These are phyloP conservation scores for Drechslerella stenobrocha DNA, from an alignment of 2,329 filamentous ascomycete species.

Conservation along the genomic window DNA sequence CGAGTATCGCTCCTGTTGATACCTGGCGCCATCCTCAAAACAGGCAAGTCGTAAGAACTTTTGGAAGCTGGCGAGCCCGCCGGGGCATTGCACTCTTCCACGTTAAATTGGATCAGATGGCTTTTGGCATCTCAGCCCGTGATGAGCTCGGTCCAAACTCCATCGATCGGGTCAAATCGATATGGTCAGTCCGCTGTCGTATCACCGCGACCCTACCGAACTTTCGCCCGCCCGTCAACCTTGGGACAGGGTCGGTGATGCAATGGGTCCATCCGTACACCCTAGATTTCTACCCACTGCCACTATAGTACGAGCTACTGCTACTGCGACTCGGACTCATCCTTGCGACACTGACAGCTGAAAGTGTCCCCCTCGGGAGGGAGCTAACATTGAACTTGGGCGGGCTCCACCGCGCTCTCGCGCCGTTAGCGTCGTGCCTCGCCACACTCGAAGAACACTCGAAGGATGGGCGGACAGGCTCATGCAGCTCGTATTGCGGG, in stretches of 20 bases:
- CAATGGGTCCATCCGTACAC: conserved; percentile 25
- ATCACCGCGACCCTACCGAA: conserved; percentile 37
- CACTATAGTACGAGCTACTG: conserved; percentile 21
- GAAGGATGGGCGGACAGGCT: neutral
- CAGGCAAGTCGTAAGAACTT: conserved; percentile 45
- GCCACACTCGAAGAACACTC: conserved; percentile 1
- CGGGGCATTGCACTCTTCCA: conserved; percentile 42
- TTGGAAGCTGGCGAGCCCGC: conserved; percentile 17
- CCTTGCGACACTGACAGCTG: neutral
- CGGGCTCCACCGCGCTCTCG: neutral
- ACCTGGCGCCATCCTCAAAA: conserved; percentile 16
- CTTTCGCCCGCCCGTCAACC: conserved; percentile 28
- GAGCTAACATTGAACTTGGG: neutral
- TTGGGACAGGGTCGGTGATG: conserved; percentile 33
- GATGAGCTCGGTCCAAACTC: neutral
- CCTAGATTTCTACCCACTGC: conserved; percentile 13
- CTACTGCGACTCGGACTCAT: conserved; percentile 23
- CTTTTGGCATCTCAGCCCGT: conserved; percentile 19
- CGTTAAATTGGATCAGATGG: conserved; percentile 45
- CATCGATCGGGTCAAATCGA: neutral
- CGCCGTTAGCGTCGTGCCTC: conserved; percentile 5
- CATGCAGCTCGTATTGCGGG: conserved; percentile 7
- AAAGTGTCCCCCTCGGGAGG: neutral
- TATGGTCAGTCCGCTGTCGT: neutral
- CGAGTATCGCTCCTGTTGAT: neutral